Evolutionary conservation across 1,139 yeast genomes (phyloP).

Genomic region (Wickerhamomyces sp.): DNA sequence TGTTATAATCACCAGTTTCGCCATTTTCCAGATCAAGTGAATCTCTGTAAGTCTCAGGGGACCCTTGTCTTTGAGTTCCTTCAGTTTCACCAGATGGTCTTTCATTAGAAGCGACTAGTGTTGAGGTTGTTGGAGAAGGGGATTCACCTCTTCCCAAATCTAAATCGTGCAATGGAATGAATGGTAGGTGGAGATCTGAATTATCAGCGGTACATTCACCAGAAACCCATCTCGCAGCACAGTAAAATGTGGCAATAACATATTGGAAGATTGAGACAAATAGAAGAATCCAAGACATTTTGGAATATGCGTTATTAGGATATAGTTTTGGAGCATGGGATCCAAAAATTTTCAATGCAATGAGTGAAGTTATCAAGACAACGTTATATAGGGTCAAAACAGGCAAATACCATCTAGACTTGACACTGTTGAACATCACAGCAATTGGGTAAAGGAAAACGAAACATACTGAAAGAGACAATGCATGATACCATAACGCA

Average conservation of each 20-base stretch:
- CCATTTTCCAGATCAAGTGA: slow-evolving; percentile 14
- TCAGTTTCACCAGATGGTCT: slow-evolving; percentile 7
- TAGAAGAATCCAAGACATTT: slow-evolving; percentile 58
- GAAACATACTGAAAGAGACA: slow-evolving; percentile 41
- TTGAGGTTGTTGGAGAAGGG: slow-evolving; percentile 15
- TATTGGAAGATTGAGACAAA: slow-evolving; percentile 51
- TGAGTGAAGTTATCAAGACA: slow-evolving; percentile 44
- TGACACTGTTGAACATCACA: slow-evolving; percentile 58
- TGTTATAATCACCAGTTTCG: slow-evolving; percentile 3
- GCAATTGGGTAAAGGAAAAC: slow-evolving; percentile 65
- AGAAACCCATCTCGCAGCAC: slow-evolving; percentile 40
- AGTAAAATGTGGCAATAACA: slow-evolving; percentile 43
- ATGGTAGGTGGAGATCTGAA: slow-evolving; percentile 18
- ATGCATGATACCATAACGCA: slow-evolving; percentile 57
- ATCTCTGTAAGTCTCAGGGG: slow-evolving; percentile 15
- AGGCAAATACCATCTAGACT: slow-evolving; percentile 55
- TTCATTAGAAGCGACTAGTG: slow-evolving; percentile 16
- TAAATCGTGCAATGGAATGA: slow-evolving; percentile 25
- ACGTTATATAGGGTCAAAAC: slow-evolving; percentile 48
- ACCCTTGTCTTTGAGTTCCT: slow-evolving; percentile 2
- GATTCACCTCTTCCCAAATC: slow-evolving; percentile 17
- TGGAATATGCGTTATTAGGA: slow-evolving; percentile 70
- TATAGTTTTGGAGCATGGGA: slow-evolving; percentile 61
- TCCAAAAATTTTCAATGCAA: slow-evolving; percentile 58
- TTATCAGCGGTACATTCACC: slow-evolving; percentile 32